Percentiles rank a stretch among this genome's conserved stretches.
Conservation (phyloP, 2,329 filamentous ascomycete genomes). For the Metarhizium anisopliae region DNA sequence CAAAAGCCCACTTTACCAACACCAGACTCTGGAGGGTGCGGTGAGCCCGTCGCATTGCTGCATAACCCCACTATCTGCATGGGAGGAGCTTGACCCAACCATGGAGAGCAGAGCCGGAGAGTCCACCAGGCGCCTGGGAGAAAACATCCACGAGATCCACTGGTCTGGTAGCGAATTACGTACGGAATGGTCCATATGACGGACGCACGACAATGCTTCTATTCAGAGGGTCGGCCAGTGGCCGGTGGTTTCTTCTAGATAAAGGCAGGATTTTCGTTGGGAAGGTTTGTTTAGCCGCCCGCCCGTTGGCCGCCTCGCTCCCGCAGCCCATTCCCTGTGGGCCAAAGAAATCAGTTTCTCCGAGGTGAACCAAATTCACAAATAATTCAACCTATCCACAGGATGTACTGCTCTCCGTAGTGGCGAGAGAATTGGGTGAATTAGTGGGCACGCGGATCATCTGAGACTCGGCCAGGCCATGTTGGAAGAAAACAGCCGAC, state of each 20-base stretch:
- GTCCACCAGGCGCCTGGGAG: no score
- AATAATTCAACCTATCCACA: neutral
- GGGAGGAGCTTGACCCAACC: neutral
- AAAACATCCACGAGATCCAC: neutral
- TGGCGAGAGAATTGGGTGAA: neutral
- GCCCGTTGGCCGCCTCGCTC: no score
- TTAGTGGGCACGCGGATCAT: neutral
- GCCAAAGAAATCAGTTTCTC: no score
- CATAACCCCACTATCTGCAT: constrained; percentile 15
- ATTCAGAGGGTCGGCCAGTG: no score
- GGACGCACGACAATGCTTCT: no score
- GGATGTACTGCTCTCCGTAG: neutral
- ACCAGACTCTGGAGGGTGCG: no score
- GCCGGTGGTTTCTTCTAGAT: no score
- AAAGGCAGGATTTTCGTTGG: no score
- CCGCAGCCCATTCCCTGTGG: no score
- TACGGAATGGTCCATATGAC: neutral
- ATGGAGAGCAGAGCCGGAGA: no score
- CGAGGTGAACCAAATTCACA: neutral
- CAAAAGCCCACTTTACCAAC: neutral
- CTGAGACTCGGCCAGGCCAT: neutral
- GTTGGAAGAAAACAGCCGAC: neutral
- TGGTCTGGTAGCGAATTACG: neutral
- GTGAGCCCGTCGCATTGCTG: constrained; percentile 5
- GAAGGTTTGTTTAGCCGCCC: no score